Evolutionary conservation across 164 flowering plant genomes (phyloP), one percentile per base, ranked within the genome.

Genomic region (Hamamelis virginiana): DNA sequence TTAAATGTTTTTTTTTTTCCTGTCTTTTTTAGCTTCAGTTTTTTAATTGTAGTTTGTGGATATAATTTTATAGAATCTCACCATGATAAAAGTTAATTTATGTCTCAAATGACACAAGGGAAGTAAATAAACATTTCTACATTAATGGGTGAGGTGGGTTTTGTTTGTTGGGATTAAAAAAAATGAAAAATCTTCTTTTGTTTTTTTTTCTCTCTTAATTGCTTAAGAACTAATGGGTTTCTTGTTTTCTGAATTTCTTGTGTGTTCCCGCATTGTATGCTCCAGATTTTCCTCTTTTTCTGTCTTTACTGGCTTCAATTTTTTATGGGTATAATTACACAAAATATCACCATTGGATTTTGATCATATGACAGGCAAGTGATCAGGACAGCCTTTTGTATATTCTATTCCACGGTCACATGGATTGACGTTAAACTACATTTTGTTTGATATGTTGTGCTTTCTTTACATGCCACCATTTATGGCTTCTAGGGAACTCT

Each of bases 351-450:
- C 66, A 19, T 62, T 59, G 65, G 53, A 46, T 59, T 62, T 72
- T 47, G 50, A 38, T 69, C 62, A 65, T 65, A 46, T 69, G 44
- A 45, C 60, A 25, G 67, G 73, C 77, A 58, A 69, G 72, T 44
- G 63, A 66, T 68, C 52, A 22, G 43, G 80, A 64, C 75, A 51
- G 61, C 56, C 55, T 51, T 70, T 33, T 18, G 53, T 44, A 76
- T 80, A 71, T 80, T 78, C 68, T 81, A 73, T 74, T 72, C 75
- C 65, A 64, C 56, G 69, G 65, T 72, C 74, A 67, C 74, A 70
- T 79, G 80, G 64, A 50, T 26, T 66, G 41, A 62, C 75, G 66
- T 43, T 21, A 50, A 22, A 4, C 33, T 51, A 25, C 16, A 21
- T 27, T 52, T 67, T 68, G 58, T 70, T 53, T 68, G 47, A 56